These are phyloP conservation scores for Aphanomyces astaci DNA, from an alignment of 352 stramenopile genomes.

Conservation along the genomic window DNA sequence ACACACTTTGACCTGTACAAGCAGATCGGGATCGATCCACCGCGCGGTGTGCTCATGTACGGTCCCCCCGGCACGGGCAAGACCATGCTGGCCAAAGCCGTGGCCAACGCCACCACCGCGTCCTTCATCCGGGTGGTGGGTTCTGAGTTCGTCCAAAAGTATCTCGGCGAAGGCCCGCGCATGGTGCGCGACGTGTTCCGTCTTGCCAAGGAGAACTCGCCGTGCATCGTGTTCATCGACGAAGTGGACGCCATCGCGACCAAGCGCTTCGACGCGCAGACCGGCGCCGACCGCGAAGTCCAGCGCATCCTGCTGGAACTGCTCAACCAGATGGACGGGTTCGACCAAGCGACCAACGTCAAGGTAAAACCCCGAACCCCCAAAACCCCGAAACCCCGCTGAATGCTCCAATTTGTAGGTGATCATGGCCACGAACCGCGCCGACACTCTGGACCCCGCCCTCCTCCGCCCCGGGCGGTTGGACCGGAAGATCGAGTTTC, in stretches of 20 bases:
- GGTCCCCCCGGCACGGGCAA: constrained; percentile 94
- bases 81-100: constrained; percentile 99
- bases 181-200: constrained; percentile 99
- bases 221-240: constrained; percentile 99
- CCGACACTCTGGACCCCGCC: constrained; percentile 98
- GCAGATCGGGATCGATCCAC: constrained; percentile 99
- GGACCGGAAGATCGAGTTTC: constrained; percentile 99
- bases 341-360: constrained; percentile 99
- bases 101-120: constrained; percentile 98
- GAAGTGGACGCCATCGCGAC: constrained; percentile 99
- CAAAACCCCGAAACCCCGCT: no score
- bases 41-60: constrained; percentile 97
- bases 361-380: no score
- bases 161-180: constrained; percentile 96
- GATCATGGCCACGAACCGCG: constrained; percentile 99
- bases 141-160: constrained; percentile 99
- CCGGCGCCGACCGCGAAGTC: constrained; percentile 92
- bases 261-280: constrained; percentile 99
- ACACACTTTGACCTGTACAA: constrained; percentile 99
- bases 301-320: constrained; percentile 99
- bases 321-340: constrained; percentile 99
- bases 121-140: constrained; percentile 97
- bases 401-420: no score
- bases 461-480: constrained; percentile 96
- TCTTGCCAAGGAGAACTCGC: constrained; percentile 98